Percentiles rank a stretch among this genome's conserved stretches.
Evolutionary conservation across 805 yeast genomes (phyloP).

Genomic region (Wickerhamomyces queroliae): DNA sequence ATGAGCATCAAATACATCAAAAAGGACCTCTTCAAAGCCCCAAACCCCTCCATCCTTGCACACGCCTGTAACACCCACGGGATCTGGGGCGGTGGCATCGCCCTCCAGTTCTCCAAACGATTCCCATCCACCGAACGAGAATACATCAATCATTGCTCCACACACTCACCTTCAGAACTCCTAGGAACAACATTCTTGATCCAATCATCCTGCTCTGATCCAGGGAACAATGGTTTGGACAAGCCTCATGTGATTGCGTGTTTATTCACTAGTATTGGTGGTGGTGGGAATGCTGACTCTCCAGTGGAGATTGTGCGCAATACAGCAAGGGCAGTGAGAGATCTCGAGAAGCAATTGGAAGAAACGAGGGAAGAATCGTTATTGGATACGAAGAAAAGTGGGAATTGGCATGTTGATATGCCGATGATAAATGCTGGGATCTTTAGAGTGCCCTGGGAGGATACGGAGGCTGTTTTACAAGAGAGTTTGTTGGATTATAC

Average conservation of each 20-base stretch:
- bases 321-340: slow-evolving; percentile 45
- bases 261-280: slow-evolving; percentile 62
- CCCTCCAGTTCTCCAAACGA: slow-evolving; percentile 43
- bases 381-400: slow-evolving; percentile 2
- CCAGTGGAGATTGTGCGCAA: slow-evolving; percentile 40
- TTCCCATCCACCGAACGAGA: slow-evolving; percentile 52
- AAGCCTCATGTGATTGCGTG: slow-evolving; percentile 42
- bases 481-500: slow-evolving; percentile 28
- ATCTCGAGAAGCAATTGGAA: slow-evolving; percentile 35
- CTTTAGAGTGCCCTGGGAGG: slow-evolving; percentile 73
- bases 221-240: slow-evolving; percentile 23
- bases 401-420: slow-evolving; percentile 40
- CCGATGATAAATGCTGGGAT: slow-evolving; percentile 81
- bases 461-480: slow-evolving; percentile 50
- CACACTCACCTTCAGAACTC: slow-evolving; percentile 24
- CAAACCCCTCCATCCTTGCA: slow-evolving; percentile 44
- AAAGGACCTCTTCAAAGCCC: slow-evolving; percentile 50
- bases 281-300: slow-evolving; percentile 35
- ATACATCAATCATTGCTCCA: slow-evolving; percentile 30
- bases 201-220: slow-evolving; percentile 26
- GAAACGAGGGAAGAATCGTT: not conserved
- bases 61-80: slow-evolving; percentile 83
- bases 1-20: slow-evolving; percentile 33
- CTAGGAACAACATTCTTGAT: slow-evolving; percentile 53
- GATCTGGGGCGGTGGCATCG: slow-evolving; percentile 84